Conservation (phyloP, 441 rosid genomes). For the Viola pubescens region DNA sequence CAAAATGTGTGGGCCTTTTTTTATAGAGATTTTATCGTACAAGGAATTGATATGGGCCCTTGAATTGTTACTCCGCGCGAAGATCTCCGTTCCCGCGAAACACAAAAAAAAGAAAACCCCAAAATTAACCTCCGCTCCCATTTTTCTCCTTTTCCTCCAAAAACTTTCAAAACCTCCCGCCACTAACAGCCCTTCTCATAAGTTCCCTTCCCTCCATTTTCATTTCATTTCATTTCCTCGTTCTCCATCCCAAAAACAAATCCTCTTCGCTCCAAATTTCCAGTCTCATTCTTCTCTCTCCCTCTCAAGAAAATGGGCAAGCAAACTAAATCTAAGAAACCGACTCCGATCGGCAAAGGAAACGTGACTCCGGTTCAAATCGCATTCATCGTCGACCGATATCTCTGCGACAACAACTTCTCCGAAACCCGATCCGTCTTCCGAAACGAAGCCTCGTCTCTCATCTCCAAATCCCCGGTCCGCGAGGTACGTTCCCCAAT, state of each 20-base stretch:
- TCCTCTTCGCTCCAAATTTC: neutral
- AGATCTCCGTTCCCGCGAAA: too few species aligned
- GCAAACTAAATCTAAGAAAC: conserved; percentile 36
- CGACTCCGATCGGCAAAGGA: conserved; percentile 43
- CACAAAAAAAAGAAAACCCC: neutral
- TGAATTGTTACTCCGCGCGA: too few species aligned
- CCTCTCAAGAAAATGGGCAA: conserved; percentile 39
- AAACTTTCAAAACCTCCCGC: conserved; percentile 11
- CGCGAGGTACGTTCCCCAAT: conserved; percentile 31
- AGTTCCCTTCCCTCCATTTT: neutral
- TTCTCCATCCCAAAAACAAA: neutral
- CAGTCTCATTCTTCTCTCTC: neutral
- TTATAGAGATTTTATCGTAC: too few species aligned
- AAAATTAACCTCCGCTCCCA: conserved; percentile 2
- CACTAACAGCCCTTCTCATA: neutral
- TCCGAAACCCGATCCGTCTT: conserved; percentile 44
- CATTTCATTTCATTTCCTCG: neutral
- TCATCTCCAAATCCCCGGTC: conserved; percentile 59
- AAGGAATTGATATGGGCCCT: too few species aligned
- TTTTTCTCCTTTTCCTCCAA: neutral
- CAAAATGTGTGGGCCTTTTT: too few species aligned
- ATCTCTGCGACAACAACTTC: conserved; percentile 60
- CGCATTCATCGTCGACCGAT: conserved; percentile 78
- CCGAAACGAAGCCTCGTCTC: conserved; percentile 61
- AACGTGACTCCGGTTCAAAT: conserved; percentile 65